These are phyloP conservation scores for Jamesozyma jinghongensis DNA, from an alignment of 805 yeast genomes.

Conservation along the genomic window DNA sequence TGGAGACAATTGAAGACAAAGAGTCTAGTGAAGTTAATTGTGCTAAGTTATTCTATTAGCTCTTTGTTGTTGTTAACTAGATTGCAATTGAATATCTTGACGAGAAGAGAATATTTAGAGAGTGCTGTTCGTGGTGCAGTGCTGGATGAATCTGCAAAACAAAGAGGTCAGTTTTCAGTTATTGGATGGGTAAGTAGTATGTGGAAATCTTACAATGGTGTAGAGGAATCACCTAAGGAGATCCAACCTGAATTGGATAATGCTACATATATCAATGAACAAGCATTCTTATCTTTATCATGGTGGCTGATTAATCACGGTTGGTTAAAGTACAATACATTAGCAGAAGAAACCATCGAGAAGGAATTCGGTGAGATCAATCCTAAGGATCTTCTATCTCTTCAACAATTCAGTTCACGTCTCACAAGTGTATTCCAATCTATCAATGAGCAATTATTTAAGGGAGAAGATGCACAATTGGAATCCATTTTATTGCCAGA, in stretches of 20 bases:
- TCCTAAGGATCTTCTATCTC: conserved; percentile 63
- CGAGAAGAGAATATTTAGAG: conserved; percentile 76
- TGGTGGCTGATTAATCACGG: conserved; percentile 95
- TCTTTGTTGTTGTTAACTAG: conserved; percentile 70
- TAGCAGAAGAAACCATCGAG: conserved; percentile 48
- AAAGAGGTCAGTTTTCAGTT: neutral
- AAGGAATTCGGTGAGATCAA: conserved; percentile 52
- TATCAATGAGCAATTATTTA: conserved; percentile 21
- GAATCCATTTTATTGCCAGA: conserved; percentile 39
- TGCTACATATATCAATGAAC: conserved; percentile 47
- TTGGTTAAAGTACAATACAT: conserved; percentile 49
- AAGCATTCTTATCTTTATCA: conserved; percentile 74
- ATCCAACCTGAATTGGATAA: neutral
- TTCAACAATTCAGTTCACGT: conserved; percentile 47
- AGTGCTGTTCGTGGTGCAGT: conserved; percentile 62
- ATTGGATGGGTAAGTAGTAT: conserved; percentile 4
- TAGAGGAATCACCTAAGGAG: neutral
- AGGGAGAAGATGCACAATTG: conserved; percentile 5
- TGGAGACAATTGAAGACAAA: conserved; percentile 78
- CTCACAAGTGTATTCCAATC: conserved; percentile 31
- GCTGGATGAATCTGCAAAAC: conserved; percentile 31
- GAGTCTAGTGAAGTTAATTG: conserved; percentile 63
- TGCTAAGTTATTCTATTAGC: conserved; percentile 59
- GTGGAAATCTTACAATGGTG: neutral
- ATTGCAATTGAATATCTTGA: conserved; percentile 78